phyloP scores from a whole-genome alignment of 352 stramenopile species.

The Peronospora destructor region DNA sequence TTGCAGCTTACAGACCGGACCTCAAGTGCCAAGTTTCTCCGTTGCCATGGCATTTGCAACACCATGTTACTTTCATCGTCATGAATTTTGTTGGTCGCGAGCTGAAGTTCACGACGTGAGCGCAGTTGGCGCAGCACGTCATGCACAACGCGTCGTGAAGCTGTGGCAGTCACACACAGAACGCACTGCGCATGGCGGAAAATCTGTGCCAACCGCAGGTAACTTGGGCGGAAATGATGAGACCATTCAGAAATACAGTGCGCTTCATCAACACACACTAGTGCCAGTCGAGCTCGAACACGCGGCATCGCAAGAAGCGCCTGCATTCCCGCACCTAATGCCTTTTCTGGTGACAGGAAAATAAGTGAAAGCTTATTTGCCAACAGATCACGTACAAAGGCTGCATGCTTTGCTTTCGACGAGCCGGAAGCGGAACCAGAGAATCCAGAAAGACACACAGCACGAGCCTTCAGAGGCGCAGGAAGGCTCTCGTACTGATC shows the following conservation, averaged over 20 bases:
- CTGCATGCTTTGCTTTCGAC: constrained; percentile 58
- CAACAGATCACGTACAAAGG: constrained; percentile 60
- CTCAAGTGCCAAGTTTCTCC: constrained; percentile 52
- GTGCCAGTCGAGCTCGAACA: constrained; percentile 40
- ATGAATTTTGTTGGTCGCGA: background rate
- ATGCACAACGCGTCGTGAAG: constrained; percentile 62
- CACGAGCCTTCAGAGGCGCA: constrained; percentile 42
- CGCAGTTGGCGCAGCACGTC: constrained; percentile 64
- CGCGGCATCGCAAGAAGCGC: constrained; percentile 42
- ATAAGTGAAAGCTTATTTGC: constrained; percentile 68
- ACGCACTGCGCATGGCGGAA: constrained; percentile 66
- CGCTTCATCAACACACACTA: constrained; percentile 92
- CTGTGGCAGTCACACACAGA: constrained; percentile 91
- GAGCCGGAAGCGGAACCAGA: constrained; percentile 15
- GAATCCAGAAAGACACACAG: constrained; percentile 48
- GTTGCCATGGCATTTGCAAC: constrained; percentile 70
- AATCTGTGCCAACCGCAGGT: constrained; percentile 49
- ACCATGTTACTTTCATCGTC: constrained; percentile 40
- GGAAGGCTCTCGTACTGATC: constrained; percentile 87
- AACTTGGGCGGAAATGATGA: constrained; percentile 90
- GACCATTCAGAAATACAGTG: constrained; percentile 94
- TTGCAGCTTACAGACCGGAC: constrained; percentile 51
- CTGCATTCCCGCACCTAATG: constrained; percentile 78
- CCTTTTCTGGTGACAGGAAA: constrained; percentile 89
- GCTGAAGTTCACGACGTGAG: constrained; percentile 16